phyloP scores from a whole-genome alignment of 2,329 filamentous ascomycete species.

The Alternaria burnsii region DNA sequence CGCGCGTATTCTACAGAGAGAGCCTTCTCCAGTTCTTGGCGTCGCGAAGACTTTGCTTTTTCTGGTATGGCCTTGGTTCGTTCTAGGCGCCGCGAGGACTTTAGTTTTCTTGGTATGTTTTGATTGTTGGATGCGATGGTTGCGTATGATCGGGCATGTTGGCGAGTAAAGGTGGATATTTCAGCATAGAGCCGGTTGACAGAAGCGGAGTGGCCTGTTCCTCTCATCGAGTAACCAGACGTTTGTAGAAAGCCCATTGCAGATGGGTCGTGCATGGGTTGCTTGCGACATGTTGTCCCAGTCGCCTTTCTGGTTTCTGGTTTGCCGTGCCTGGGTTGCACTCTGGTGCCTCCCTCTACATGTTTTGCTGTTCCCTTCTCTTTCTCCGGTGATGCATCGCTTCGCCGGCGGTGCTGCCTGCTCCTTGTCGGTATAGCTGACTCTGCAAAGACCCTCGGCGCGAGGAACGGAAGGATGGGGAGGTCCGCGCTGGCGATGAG shows the following conservation, averaged over 20 bases:
- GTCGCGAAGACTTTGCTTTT: neutral
- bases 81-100: neutral
- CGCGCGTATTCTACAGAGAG: slow-evolving; percentile 16
- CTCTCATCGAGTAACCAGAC: neutral
- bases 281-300: slow-evolving; percentile 2
- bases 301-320: neutral
- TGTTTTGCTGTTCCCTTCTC: slow-evolving; percentile 6
- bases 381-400: slow-evolving; percentile 24
- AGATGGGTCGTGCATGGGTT: neutral
- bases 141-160: slow-evolving; percentile 20
- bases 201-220: neutral
- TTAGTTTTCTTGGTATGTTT: neutral
- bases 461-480: slow-evolving; percentile 51
- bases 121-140: slow-evolving; percentile 2
- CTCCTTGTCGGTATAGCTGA: slow-evolving; percentile 25
- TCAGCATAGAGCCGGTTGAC: slow-evolving; percentile 34
- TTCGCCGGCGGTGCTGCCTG: slow-evolving; percentile 18
- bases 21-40: slow-evolving; percentile 8
- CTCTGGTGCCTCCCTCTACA: neutral
- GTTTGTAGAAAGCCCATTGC: slow-evolving; percentile 10
- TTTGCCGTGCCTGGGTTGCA: neutral
- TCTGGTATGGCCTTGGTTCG: neutral
- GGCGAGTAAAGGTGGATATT: slow-evolving; percentile 32
- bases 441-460: slow-evolving; percentile 46
- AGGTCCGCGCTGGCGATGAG: slow-evolving; percentile 41